Evolutionary conservation across 371 early-diverging fungal genomes (phyloP), one percentile per base, ranked within the genome.

Genomic region (Actinomortierella wolfii): DNA sequence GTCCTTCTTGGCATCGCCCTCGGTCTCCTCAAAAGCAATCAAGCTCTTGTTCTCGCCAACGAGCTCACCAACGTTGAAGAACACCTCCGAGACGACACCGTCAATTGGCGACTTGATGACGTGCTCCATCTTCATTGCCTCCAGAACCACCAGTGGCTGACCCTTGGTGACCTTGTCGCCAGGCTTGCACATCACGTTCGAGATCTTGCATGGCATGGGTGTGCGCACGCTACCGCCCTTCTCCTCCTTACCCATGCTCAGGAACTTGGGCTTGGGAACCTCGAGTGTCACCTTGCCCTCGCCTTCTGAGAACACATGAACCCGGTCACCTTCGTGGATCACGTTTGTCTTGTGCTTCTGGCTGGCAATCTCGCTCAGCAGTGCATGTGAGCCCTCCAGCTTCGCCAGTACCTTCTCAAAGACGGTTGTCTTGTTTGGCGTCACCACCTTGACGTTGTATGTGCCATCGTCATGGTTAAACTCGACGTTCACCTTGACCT

Each of bases 91-190:
- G 52, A 97, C 78, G 4, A 80, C 82, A 29, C 95, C 98, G 23
- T 85, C 82, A 34, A 78, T 61, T 4, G 97, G 96, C 4, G 96
- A 89, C 76, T 89, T 90, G 65, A 97, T 91, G 48, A 93, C 86
- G 64, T 97, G 96, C 82, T 97, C 97, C 98, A 97, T 97, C 84
- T 97, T 97, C 98, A 97, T 97, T 20, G 98, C 98, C 68, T 97
- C 98, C 44, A 97, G 81, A 25, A 97, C 84, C 1, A 97, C 77
- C 50, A 97, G 76, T 18, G 89, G 83, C 45, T 88, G 83, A 25
- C 92, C 96, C 77, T 92, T 91, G 52, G 85, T 83, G n/a, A 97
- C 94, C 39, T 76, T 77, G 50, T 94, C 90, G 20, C 97, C 98
- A 15, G 87, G 81, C 53, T 88, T 81, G 17, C 94, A 87, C 64